A percentile compares a stretch with the other conserved stretches of the same genome.
phyloP scores from a whole-genome alignment of 1,284 basidiomycete species.

The Austroboletus niveus region DNA sequence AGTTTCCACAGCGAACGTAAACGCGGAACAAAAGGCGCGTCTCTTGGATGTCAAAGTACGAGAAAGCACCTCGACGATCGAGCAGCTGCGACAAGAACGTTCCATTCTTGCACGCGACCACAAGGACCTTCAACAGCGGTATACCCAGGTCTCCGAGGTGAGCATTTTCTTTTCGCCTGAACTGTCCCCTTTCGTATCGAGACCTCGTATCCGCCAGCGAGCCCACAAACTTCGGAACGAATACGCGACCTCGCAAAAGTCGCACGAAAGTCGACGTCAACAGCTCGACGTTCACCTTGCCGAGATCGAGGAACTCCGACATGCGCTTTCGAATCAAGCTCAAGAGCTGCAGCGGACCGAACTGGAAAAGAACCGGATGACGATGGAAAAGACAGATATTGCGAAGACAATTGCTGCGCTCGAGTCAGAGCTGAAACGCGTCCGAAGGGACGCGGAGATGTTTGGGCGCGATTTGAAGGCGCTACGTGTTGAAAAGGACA shows the following conservation, averaged over 20 bases:
- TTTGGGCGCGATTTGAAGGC: slow-evolving; percentile 73
- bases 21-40: slow-evolving; percentile 67
- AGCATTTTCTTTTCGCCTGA: slow-evolving; percentile 14
- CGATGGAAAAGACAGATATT: slow-evolving; percentile 63
- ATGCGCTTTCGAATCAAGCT: slow-evolving; percentile 58
- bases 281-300: slow-evolving; percentile 66
- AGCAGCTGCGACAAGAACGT: slow-evolving; percentile 71
- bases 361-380: slow-evolving; percentile 56
- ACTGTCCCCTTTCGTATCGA: background rate
- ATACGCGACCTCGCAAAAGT: slow-evolving; percentile 56
- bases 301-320: slow-evolving; percentile 72
- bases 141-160: slow-evolving; percentile 65
- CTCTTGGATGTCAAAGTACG: slow-evolving; percentile 59
- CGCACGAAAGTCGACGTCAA: slow-evolving; percentile 68
- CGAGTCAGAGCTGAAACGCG: slow-evolving; percentile 67
- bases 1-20: slow-evolving; percentile 47
- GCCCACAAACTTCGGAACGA: slow-evolving; percentile 60
- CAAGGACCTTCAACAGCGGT: slow-evolving; percentile 66
- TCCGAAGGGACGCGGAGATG: slow-evolving; percentile 68
- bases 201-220: slow-evolving; percentile 38
- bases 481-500: slow-evolving; percentile 65
- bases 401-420: slow-evolving; percentile 58
- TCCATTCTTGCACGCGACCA: slow-evolving; percentile 63
- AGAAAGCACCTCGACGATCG: slow-evolving; percentile 66
- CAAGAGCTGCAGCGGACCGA: slow-evolving; percentile 62